A percentile compares a stretch with the other conserved stretches of the same genome.
Conservation (phyloP, 1,284 basidiomycete species). For the Dichomitus squalens region DNA sequence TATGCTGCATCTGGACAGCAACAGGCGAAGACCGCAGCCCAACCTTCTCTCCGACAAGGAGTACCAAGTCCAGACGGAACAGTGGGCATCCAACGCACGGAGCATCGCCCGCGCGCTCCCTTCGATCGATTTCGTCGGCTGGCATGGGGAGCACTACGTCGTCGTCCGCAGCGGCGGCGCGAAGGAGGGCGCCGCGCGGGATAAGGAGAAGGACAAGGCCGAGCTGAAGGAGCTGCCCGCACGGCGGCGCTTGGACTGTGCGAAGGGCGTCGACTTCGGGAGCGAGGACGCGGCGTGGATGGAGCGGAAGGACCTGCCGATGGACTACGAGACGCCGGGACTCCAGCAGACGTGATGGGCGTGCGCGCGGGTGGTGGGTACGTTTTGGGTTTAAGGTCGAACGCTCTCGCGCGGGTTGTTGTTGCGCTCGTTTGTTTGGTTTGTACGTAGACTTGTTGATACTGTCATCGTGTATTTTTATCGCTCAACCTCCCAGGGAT, state of each 20-base stretch:
- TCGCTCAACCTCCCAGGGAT: too few species aligned
- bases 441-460: not conserved
- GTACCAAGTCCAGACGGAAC: constrained; percentile 53
- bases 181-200: constrained; percentile 1
- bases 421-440: not conserved
- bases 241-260: constrained; percentile 59
- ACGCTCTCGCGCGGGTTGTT: not conserved
- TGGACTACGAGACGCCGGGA: constrained; percentile 68
- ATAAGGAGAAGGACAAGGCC: constrained; percentile 33
- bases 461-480: not conserved
- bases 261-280: constrained; percentile 67
- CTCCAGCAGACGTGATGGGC: constrained; percentile 34
- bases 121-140: constrained; percentile 63
- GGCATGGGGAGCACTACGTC: constrained; percentile 70
- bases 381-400: too few species aligned
- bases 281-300: constrained; percentile 65
- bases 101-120: constrained; percentile 51
- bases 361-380: not conserved
- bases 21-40: constrained; percentile 53
- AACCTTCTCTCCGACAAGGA: constrained; percentile 62
- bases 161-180: constrained; percentile 43
- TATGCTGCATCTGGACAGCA: constrained; percentile 59
- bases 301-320: constrained; percentile 70
- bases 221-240: constrained; percentile 67
- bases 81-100: constrained; percentile 54